Base-by-base conservation (phyloP, 306 rosid genomes). In the Alnus rubra region DNA sequence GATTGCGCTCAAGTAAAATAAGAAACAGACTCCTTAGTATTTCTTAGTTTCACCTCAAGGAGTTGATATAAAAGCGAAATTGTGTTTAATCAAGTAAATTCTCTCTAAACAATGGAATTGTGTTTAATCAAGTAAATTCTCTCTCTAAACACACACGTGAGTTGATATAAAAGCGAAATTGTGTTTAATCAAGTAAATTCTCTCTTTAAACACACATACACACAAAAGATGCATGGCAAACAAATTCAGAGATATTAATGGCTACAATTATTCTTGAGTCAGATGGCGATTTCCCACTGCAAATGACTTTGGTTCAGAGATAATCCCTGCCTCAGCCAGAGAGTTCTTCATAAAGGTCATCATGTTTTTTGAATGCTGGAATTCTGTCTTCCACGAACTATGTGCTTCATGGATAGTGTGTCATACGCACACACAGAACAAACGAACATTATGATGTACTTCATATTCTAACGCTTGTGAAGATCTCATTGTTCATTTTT, bases 251-350 rank as follows among this genome's bases (percentile, higher is more conserved):
- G 71, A 74, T 68, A 63, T 80, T 81, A 58, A 82, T 65, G 79
- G 52, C 75, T 77, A 68, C 71, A 74, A 49, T 78, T 67, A 75
- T 82, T 72, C 83, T 78, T 80, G 80, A 80, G 63, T 64, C 83
- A 92, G 98, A 89, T 95, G 98, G 98, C 93, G 97, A 69, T 95
- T 89, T 88, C 98, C 98, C 28, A 95, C 98, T 39, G 98, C 98
- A 53, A 91, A 95, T 88, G 98, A 95, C 89, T 95, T 95, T 74
- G 98, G 98, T 84, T 95, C 98, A 50, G 98, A 95, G 89, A 83
- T 95, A 52, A 95, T 95, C 80, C 98, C 98, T 9, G 97, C 98
- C 82, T 95, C 98, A 48, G 98, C 98, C 48, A 84, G 14, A 77
- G 98, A 95, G 78, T 95, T 88, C 89, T 86, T 85, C 89, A 60